Evolutionary conservation across 2,329 filamentous ascomycete species (phyloP).

Genomic region (Aspergillus pseudoterreus): DNA sequence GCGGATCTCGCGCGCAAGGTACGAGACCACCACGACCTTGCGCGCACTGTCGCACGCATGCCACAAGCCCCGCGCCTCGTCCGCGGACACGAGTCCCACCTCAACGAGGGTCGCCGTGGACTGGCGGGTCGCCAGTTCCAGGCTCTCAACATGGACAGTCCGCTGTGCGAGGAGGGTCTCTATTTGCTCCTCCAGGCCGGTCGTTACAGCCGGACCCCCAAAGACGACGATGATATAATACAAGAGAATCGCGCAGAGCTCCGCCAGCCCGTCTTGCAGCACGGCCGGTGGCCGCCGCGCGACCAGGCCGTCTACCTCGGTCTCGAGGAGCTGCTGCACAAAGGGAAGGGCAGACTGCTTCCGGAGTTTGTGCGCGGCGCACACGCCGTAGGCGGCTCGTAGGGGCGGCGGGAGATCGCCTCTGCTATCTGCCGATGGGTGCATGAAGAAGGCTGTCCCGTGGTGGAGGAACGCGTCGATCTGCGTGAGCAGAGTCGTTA

Average conservation of each 20-base stretch:
- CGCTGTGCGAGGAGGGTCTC: neutral
- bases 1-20: conserved; percentile 3
- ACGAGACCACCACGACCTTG: conserved; percentile 1
- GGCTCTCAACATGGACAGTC: neutral
- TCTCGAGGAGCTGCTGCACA: neutral
- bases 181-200: neutral
- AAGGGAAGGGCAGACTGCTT: neutral
- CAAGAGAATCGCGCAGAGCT: neutral
- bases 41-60: neutral
- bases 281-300: neutral
- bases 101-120: neutral
- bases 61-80: neutral
- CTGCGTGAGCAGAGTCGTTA: neutral
- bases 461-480: neutral
- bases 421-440: neutral
- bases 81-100: neutral
- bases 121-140: neutral
- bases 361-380: neutral
- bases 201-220: neutral
- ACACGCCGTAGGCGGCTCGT: neutral
- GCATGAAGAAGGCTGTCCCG: neutral
- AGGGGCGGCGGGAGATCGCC: neutral
- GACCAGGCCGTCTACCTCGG: neutral
- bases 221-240: neutral
- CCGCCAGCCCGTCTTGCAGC: neutral